phyloP scores from a whole-genome alignment of 202 grass and related monocot species.

The Dendrocalamus latiflorus region DNA sequence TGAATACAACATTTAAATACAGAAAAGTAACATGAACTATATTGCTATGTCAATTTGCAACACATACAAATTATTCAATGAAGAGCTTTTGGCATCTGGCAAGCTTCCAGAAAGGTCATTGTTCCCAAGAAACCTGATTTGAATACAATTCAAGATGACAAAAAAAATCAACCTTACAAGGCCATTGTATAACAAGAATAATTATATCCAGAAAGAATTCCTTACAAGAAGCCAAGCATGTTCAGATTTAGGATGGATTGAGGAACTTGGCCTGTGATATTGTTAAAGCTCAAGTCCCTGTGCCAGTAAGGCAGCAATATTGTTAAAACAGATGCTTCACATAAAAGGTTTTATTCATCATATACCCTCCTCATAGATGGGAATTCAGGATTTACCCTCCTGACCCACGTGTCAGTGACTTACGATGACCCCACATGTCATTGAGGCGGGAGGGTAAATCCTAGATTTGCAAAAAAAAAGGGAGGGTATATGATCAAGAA shows the following conservation, averaged over 20 bases:
- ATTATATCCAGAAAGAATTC: not conserved
- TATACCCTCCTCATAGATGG: no score
- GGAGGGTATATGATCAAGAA: no score
- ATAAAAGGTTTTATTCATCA: no score
- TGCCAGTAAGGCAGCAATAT: not conserved
- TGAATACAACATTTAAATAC: not conserved
- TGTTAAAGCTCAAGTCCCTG: constrained; percentile 67
- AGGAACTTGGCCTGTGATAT: constrained; percentile 50
- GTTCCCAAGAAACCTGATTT: constrained; percentile 51
- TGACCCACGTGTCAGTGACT: no score
- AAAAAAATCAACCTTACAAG: not conserved
- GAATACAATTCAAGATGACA: not conserved
- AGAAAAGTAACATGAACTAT: not conserved
- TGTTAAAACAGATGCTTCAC: not conserved
- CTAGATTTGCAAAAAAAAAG: no score
- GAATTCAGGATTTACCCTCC: no score
- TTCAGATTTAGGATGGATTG: constrained; percentile 39
- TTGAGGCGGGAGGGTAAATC: no score
- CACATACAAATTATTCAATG: not conserved
- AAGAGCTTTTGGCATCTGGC: constrained; percentile 28
- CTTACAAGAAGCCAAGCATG: constrained; percentile 32
- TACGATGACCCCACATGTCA: no score
- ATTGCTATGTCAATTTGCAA: not conserved
- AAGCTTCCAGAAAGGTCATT: constrained; percentile 45
- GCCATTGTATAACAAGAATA: no score